Evolutionary conservation across 352 stramenopile genomes (phyloP), one percentile per base, ranked within the genome.

Genomic region (Hyaloperonospora arabidopsidis): DNA sequence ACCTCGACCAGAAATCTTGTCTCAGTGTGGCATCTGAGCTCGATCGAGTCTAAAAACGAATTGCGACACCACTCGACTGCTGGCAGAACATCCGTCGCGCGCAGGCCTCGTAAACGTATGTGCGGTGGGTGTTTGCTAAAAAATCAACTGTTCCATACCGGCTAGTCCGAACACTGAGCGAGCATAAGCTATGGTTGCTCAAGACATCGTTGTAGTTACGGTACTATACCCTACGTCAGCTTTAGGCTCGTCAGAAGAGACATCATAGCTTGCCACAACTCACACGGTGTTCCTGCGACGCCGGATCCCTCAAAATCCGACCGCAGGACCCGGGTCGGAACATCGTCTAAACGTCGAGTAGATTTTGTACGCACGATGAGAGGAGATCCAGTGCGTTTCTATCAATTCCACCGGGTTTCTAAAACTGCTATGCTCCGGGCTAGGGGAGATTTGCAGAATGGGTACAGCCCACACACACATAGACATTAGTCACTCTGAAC

Each of bases 371-470:
- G 54, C 50, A 58, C 51, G 12, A 48, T 52, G n/a, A n/a, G n/a
- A n/a, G n/a, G n/a, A 64, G 63, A 61, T 63, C 38, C 53, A 60
- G 63, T 64, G 49, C 51, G 50, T 53, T 45, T 29, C 49, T 54
- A 63, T 32, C 25, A 32, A 10, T 32, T 32, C 25, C 36, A 13
- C 51, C 17, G 34, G 6, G 19, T 59, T 58, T 51, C 25, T 32
- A 32, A 32, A 4, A 8, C 8, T 32, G 10, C 46, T 17, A 7
- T 52, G 1, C 8, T 2, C 35, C 2, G 12, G 28, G 45, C 28
- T 15, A 43, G 45, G 23, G 39, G 10, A 4, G 12, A 19, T 25
- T 45, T 8, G 51, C 34, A 58, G 40, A 61, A 67, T 70, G 58
- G 63, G 59, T 70, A 70, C 63, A 67, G 25, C 25, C 25, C 25